These are phyloP conservation scores for Nigrograna mackinnonii DNA, from an alignment of 2,329 filamentous ascomycete genomes.

Conservation along the genomic window DNA sequence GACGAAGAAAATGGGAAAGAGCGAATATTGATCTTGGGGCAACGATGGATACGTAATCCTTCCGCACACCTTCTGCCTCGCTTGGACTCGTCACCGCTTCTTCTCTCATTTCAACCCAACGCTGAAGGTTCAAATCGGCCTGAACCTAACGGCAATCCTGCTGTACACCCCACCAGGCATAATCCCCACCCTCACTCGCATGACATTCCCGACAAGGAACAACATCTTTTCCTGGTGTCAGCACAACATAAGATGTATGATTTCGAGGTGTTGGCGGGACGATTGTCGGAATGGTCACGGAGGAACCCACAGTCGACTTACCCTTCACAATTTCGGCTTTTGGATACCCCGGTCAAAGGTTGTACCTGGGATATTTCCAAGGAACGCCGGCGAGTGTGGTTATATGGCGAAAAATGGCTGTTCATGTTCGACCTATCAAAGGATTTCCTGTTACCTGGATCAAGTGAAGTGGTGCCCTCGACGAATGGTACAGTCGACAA, in stretches of 20 bases:
- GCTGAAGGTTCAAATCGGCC: conserved; percentile 17
- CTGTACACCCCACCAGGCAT: conserved; percentile 53
- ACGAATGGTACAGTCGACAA: conserved; percentile 9
- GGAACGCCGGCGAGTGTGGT: conserved; percentile 66
- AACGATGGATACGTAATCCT: conserved; percentile 78
- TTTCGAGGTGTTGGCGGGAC: conserved; percentile 77
- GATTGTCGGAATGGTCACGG: conserved; percentile 82
- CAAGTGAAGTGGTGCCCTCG: conserved; percentile 4
- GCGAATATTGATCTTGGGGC: conserved; percentile 56
- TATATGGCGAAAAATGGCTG: conserved; percentile 84
- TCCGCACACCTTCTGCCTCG: conserved; percentile 56
- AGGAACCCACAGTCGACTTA: conserved; percentile 77
- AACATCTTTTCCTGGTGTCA: conserved; percentile 64
- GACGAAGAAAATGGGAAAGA: conserved; percentile 49
- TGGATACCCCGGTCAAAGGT: conserved; percentile 81
- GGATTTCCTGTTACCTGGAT: conserved; percentile 57
- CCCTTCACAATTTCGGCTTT: conserved; percentile 72
- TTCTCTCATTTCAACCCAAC: conserved; percentile 51
- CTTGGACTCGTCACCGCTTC: conserved; percentile 48
- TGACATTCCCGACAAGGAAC: conserved; percentile 57
- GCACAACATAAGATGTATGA: conserved; percentile 71
- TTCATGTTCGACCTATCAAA: conserved; percentile 87
- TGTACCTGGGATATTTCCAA: conserved; percentile 78
- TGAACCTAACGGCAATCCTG: conserved; percentile 50
- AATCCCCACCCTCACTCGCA: conserved; percentile 60